Percentiles rank a stretch among this genome's conserved stretches.
Conservation (phyloP, 495 filamentous ascomycete species). For the Daldinia bambusicola region DNA sequence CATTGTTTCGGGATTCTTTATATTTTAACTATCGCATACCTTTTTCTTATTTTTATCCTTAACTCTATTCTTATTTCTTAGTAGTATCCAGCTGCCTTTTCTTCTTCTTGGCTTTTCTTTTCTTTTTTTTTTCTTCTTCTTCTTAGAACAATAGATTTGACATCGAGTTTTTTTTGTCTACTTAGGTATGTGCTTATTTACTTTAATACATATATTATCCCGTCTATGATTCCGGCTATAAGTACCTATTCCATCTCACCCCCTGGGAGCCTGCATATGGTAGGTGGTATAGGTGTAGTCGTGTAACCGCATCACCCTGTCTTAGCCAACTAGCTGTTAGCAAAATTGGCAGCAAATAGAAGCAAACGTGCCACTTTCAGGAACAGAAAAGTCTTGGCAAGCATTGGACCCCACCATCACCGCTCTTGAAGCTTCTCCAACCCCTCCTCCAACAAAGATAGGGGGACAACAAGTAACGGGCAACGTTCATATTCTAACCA, state of each 20-base stretch:
- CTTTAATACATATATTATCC: background rate
- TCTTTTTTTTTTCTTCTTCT: background rate
- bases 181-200: background rate
- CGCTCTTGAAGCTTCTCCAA: conserved; percentile 17
- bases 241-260: background rate
- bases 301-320: conserved; percentile 7
- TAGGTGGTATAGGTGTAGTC: background rate
- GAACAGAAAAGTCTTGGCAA: conserved; percentile 42
- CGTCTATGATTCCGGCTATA: background rate
- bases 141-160: background rate
- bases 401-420: conserved; percentile 31
- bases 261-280: background rate
- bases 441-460: conserved; percentile 14
- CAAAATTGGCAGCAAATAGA: background rate
- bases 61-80: background rate
- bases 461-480: background rate
- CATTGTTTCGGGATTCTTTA: background rate
- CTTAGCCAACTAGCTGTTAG: conserved; percentile 5
- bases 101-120: no score
- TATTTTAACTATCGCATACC: background rate
- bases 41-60: background rate
- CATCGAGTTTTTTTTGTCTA: background rate
- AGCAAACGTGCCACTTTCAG: conserved; percentile 29
- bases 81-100: background rate
- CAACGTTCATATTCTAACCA: conserved; percentile 1